These are phyloP conservation scores for Amaranthus cruentus DNA, from an alignment of 148 eudicot species.

Conservation along the genomic window DNA sequence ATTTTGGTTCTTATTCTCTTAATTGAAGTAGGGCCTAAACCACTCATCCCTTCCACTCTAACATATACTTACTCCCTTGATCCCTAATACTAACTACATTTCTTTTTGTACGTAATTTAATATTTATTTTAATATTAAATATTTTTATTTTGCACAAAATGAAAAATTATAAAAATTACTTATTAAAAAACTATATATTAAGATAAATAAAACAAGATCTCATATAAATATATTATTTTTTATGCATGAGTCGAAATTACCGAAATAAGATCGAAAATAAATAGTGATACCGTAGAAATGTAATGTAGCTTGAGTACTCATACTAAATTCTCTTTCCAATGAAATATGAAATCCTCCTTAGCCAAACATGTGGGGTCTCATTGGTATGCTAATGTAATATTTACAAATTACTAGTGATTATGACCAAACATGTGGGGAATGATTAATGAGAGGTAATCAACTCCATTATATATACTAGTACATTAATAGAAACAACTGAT, in stretches of 20 bases:
- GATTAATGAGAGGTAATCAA: conserved; percentile 16
- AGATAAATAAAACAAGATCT: background rate
- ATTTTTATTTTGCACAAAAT: no score
- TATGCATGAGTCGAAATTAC: no score
- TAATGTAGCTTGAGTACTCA: background rate
- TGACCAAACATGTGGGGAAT: conserved; percentile 30
- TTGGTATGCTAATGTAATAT: conserved; percentile 1
- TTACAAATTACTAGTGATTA: conserved; percentile 3
- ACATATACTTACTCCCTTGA: background rate
- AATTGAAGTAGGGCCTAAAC: conserved; percentile 9
- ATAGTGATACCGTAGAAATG: no score
- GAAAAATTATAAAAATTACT: no score
- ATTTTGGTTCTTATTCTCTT: conserved; percentile 8
- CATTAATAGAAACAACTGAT: conserved; percentile 12
- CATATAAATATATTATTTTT: no score
- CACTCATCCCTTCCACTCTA: background rate
- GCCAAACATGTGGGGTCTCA: conserved; percentile 29
- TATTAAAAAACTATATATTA: no score
- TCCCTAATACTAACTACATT: background rate
- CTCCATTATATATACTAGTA: background rate
- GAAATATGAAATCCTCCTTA: conserved; percentile 6
- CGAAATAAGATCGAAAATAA: no score
- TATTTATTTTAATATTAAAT: no score
- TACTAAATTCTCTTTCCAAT: background rate
- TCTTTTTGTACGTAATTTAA: no score